phyloP scores from a whole-genome alignment of 768 basidiomycete genomes.

The Suillus hirtellus region DNA sequence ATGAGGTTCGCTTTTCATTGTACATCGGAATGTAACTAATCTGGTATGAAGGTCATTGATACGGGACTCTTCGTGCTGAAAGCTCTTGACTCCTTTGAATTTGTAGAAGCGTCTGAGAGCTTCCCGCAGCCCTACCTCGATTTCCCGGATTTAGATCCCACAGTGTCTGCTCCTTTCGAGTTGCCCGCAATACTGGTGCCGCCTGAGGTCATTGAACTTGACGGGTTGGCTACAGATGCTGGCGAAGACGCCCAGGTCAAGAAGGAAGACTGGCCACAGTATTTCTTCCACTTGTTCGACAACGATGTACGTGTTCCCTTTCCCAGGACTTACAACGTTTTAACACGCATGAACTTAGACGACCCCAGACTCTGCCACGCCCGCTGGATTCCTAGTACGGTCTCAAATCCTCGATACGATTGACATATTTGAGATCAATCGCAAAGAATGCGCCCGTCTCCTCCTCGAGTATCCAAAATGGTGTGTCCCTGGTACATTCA shows the following conservation, averaged over 20 bases:
- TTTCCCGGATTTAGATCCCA: conserved; percentile 43
- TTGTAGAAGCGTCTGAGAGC: conserved; percentile 53
- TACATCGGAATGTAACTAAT: conserved; percentile 11
- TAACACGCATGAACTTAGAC: conserved; percentile 44
- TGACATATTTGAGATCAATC: conserved; percentile 92
- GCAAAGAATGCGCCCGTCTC: conserved; percentile 90
- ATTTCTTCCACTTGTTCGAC: conserved; percentile 67
- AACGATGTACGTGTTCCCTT: conserved; percentile 41
- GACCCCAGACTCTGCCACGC: conserved; percentile 72
- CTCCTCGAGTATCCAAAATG: conserved; percentile 86
- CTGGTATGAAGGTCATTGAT: conserved; percentile 63
- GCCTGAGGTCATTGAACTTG: conserved; percentile 84
- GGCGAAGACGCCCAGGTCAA: conserved; percentile 73
- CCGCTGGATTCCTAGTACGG: conserved; percentile 79
- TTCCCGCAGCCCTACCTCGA: conserved; percentile 67
- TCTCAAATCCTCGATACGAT: conserved; percentile 74
- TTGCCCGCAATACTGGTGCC: conserved; percentile 83
- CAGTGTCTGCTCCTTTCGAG: conserved; percentile 51
- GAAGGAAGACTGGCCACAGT: conserved; percentile 83
- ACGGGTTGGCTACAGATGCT: conserved; percentile 64
- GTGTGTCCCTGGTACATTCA: conserved; percentile 83
- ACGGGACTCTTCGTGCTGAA: conserved; percentile 63
- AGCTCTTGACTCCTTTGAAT: conserved; percentile 60
- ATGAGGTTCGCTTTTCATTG: conserved; percentile 51
- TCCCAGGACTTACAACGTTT: neutral